Evolutionary conservation across 176 grass and related monocot species (phyloP).

Genomic region (Puccinellia tenuiflora): DNA sequence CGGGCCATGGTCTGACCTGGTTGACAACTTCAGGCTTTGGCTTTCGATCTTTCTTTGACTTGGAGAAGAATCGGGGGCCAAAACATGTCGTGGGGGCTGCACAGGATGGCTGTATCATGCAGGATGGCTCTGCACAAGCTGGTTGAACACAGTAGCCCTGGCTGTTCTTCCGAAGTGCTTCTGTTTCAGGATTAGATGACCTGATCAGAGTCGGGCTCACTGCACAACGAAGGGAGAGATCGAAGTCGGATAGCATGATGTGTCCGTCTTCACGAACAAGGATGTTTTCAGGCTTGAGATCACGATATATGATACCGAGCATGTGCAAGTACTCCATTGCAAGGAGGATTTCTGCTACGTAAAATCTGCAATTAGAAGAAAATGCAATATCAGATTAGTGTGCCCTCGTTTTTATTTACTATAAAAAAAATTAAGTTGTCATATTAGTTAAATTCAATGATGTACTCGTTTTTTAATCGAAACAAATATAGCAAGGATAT

Average conservation of each 20-base stretch:
- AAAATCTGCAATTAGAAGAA: slow-evolving; percentile 53
- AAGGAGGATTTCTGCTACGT: slow-evolving; percentile 84
- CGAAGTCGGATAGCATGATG: slow-evolving; percentile 91
- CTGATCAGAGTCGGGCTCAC: slow-evolving; percentile 68
- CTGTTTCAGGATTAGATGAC: slow-evolving; percentile 49
- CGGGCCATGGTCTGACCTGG: slow-evolving; percentile 76
- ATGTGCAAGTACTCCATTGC: slow-evolving; percentile 92
- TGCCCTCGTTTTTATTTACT: background rate
- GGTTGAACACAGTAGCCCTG: slow-evolving; percentile 46
- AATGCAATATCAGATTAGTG: slow-evolving; percentile 6
- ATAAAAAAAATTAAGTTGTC: slow-evolving; percentile 13
- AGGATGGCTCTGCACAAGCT: slow-evolving; percentile 63
- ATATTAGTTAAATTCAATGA: background rate
- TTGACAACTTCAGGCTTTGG: slow-evolving; percentile 71
- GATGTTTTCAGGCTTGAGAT: slow-evolving; percentile 89
- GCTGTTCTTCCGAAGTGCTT: slow-evolving; percentile 42
- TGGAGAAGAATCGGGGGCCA: slow-evolving; percentile 70
- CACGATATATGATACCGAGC: slow-evolving; percentile 86
- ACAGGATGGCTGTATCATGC: slow-evolving; percentile 63
- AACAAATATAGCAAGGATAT: background rate
- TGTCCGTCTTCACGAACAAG: slow-evolving; percentile 87
- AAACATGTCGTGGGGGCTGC: slow-evolving; percentile 69
- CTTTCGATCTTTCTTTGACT: slow-evolving; percentile 71
- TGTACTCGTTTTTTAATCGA: background rate
- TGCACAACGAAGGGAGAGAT: slow-evolving; percentile 63